Conservation (phyloP, 2,329 filamentous ascomycete genomes). For the Samsoniella hepiali region DNA sequence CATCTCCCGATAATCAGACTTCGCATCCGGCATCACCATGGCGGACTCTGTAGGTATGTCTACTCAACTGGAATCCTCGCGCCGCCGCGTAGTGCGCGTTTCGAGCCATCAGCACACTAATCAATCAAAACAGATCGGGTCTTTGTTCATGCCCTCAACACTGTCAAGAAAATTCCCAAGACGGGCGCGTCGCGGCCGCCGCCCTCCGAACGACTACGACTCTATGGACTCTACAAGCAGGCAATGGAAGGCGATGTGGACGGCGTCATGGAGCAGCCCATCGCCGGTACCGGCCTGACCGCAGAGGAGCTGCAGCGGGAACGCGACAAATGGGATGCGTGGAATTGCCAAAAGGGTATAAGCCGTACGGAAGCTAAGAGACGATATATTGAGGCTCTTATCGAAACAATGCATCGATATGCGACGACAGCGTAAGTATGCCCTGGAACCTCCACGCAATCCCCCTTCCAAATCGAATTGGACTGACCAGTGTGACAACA, state of each 20-base stretch:
- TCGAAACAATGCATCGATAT: constrained; percentile 95
- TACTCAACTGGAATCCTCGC: not conserved
- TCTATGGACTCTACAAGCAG: constrained; percentile 99
- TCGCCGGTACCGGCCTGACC: constrained; percentile 43
- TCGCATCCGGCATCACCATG: constrained; percentile 27
- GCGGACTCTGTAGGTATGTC: constrained; percentile 37
- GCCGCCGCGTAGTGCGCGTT: not conserved
- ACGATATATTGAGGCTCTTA: constrained; percentile 87
- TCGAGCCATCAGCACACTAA: constrained; percentile 4
- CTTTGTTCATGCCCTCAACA: constrained; percentile 98
- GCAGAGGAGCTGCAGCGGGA: constrained; percentile 56
- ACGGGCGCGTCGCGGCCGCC: constrained; percentile 89
- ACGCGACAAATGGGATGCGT: constrained; percentile 83
- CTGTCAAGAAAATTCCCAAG: constrained; percentile 94
- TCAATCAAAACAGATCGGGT: constrained; percentile 71
- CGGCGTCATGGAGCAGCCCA: constrained; percentile 84
- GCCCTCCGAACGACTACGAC: constrained; percentile 75
- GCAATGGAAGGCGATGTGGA: constrained; percentile 98
- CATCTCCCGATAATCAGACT: constrained; percentile 5
- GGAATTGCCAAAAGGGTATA: constrained; percentile 82
- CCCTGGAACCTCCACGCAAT: not conserved
- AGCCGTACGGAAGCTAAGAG: constrained; percentile 90
- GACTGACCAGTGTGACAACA: constrained; percentile 27
- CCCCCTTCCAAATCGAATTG: not conserved
- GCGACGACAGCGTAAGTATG: constrained; percentile 71